phyloP scores from a whole-genome alignment of 1,139 yeast genomes.

The Zygosaccharomyces sapae region DNA sequence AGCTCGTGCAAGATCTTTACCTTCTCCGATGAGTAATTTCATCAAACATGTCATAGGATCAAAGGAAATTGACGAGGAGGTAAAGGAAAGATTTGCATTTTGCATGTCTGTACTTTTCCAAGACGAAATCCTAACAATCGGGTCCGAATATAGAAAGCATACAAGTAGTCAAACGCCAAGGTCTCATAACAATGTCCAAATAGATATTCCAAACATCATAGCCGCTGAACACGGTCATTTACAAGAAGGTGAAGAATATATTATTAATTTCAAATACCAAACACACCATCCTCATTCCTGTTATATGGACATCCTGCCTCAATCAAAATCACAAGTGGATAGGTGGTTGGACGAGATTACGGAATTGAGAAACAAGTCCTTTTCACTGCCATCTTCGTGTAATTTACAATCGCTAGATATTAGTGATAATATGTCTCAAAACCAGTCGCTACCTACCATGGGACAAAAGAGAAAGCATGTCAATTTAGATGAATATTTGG shows the following conservation, averaged over 20 bases:
- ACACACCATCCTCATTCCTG: constrained; percentile 21
- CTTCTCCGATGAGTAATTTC: constrained; percentile 18
- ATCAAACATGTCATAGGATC: constrained; percentile 18
- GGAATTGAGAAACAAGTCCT: constrained; percentile 8
- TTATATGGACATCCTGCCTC: constrained; percentile 22
- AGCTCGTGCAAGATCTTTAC: constrained; percentile 21
- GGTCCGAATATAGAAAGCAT: constrained; percentile 12
- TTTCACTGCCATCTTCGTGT: constrained; percentile 16
- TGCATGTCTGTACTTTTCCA: constrained; percentile 26
- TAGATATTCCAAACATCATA: constrained; percentile 23
- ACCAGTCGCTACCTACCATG: constrained; percentile 13
- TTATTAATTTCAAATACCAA: constrained; percentile 18
- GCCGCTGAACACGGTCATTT: constrained; percentile 17
- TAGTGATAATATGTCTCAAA: constrained; percentile 16
- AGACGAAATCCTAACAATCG: constrained; percentile 22
- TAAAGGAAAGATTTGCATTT: constrained; percentile 17
- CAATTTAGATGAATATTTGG: constrained; percentile 20
- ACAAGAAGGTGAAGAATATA: constrained; percentile 11
- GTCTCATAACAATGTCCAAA: constrained; percentile 16
- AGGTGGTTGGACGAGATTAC: constrained; percentile 23
- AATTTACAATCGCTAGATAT: constrained; percentile 21
- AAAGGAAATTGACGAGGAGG: constrained; percentile 14
- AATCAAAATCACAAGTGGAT: constrained; percentile 19
- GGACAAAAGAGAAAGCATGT: constrained; percentile 25
- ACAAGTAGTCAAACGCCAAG: constrained; percentile 11